Base-by-base conservation (phyloP, 305 asterid genomes). In the Plantago lanceolata region DNA sequence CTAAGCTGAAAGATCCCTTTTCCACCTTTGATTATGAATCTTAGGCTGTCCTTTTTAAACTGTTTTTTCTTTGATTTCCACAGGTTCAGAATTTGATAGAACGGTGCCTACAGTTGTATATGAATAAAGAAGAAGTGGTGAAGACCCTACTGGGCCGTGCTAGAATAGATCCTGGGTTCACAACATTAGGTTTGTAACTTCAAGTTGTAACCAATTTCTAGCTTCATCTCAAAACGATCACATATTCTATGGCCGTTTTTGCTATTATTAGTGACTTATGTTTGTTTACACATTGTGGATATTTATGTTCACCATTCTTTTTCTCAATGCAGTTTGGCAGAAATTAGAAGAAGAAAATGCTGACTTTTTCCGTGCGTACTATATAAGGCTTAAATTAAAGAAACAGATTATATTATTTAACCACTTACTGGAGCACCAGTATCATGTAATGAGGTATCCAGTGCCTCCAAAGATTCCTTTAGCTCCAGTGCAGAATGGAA, bases 91-190 rank as follows among this genome's bases (percentile, higher is more conserved):
- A 90, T 66, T 69, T 88, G 80, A 84, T 91, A 9, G 96, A 91
- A 68, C 81, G 94, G 63, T 94, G 99, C 67, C 84, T 94, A 64
- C 97, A 90, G 77, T 61, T 90, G 76, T 94, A 94, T 64, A 94
- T 90, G 97, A 88, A 83, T 70, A 86, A 70, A 79, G 96, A 90
- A 24, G 97, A 94, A 79, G 97, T 88, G 63, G 97, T 90, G 45
- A 94, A 90, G 74, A 94, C 97, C 53, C 89, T 94, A 52, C 73
- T 94, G 48, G 86, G 81, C 72, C 96, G 95, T 48, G 99, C 99
- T 65, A 85, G 95, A 78, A 88, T 94, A 68, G 96, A 90, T 84
- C 97, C 97, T n/a, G 99, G 97, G 50, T 94, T 90, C 86, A 93
- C 97, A 49, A 82, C 96, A 45, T 76, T 93, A 71, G 99, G 99